Evolutionary conservation across 352 stramenopile species (phyloP).

Genomic region (Phytophthora melonis): DNA sequence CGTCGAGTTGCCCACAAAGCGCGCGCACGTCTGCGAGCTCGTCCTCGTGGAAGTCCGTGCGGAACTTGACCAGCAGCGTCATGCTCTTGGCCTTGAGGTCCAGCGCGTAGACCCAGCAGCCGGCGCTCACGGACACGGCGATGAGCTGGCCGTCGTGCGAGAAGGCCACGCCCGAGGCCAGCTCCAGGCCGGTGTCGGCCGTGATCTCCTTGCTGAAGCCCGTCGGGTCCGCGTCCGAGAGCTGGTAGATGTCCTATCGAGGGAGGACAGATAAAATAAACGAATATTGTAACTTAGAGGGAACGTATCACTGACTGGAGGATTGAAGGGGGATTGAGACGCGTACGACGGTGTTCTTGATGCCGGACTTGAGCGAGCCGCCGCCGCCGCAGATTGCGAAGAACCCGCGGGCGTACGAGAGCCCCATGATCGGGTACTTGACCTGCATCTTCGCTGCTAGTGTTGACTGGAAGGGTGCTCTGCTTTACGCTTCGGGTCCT

Average conservation of each 20-base stretch:
- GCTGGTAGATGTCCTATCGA: constrained; percentile 75
- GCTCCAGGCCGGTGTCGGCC: constrained; percentile 72
- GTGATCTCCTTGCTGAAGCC: constrained; percentile 78
- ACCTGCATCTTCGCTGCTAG: constrained; percentile 60
- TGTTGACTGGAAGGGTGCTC: not conserved
- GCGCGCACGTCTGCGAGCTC: constrained; percentile 79
- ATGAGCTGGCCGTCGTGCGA: constrained; percentile 79
- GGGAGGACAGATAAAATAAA: not conserved
- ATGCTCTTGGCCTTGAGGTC: constrained; percentile 65
- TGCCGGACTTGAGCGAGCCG: constrained; percentile 84
- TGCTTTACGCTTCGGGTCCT: not conserved
- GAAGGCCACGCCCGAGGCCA: constrained; percentile 81
- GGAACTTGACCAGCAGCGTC: constrained; percentile 80
- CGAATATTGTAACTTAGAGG: constrained; percentile 10
- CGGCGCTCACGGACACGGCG: constrained; percentile 76
- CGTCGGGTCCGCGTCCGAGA: constrained; percentile 68
- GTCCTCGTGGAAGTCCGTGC: constrained; percentile 77
- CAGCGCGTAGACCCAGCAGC: constrained; percentile 84
- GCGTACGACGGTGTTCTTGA: constrained; percentile 89
- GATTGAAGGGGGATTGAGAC: not conserved
- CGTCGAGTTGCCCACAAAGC: constrained; percentile 83
- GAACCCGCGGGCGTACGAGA: constrained; percentile 73
- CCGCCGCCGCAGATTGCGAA: constrained; percentile 87
- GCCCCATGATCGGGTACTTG: constrained; percentile 88
- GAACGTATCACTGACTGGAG: constrained; percentile 4